Conservation (phyloP, 352 stramenopile genomes). For the Phytophthora palmivora region DNA sequence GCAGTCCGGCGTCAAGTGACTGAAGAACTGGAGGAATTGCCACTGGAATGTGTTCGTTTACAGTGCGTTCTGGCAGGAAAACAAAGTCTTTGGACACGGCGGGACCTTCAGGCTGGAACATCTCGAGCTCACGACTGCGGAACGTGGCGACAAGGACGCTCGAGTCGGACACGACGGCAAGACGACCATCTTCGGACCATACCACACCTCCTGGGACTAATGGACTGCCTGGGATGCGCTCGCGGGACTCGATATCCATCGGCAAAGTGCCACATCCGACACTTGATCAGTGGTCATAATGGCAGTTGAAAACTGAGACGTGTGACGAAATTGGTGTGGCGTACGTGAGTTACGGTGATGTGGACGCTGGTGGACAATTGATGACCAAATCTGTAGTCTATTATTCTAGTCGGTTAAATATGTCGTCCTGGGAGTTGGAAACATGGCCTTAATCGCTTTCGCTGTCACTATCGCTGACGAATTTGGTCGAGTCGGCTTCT, state of each 20-base stretch:
- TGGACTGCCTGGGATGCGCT: conserved; percentile 80
- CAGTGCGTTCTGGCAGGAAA: conserved; percentile 57
- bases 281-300: conserved; percentile 36
- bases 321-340: conserved; percentile 23
- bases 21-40: conserved; percentile 56
- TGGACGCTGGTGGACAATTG: conserved; percentile 14
- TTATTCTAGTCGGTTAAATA: conserved; percentile 36
- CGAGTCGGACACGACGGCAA: conserved; percentile 76
- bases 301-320: conserved; percentile 13
- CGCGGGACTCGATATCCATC: conserved; percentile 49
- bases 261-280: conserved; percentile 19
- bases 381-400: conserved; percentile 5
- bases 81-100: conserved; percentile 86
- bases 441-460: conserved; percentile 13
- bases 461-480: conserved; percentile 9
- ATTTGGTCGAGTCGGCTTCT: conserved; percentile 4
- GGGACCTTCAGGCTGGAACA: conserved; percentile 81
- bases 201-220: conserved; percentile 67
- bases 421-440: conserved; percentile 11
- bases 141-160: conserved; percentile 85
- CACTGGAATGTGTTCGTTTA: conserved; percentile 59
- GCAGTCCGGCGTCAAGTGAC: conserved; percentile 35
- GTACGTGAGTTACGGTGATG: conserved; percentile 1
- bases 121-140: conserved; percentile 78
- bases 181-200: conserved; percentile 79